phyloP scores from a whole-genome alignment of 805 yeast species.

The Cyberlindnera sargentensis region DNA sequence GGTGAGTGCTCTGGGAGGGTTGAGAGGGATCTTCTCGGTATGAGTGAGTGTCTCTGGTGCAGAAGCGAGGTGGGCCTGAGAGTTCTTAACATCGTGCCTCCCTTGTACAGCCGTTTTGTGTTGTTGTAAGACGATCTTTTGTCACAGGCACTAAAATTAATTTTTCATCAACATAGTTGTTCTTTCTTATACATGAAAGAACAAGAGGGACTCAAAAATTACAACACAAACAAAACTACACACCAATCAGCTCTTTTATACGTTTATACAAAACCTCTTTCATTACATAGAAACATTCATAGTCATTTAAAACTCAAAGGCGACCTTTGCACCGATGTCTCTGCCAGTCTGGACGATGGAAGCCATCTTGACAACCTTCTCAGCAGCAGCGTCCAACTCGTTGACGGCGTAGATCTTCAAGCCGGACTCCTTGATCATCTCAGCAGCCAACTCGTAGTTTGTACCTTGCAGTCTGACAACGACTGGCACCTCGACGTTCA shows the following conservation, averaged over 20 bases:
- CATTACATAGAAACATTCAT: not conserved
- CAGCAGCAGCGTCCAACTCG: conserved; percentile 96
- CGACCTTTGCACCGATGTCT: conserved; percentile 41
- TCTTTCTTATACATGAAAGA: too few species aligned
- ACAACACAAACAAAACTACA: too few species aligned
- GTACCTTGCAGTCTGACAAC: conserved; percentile 99
- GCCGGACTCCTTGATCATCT: conserved; percentile 81
- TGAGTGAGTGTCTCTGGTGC: too few species aligned
- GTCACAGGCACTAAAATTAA: too few species aligned
- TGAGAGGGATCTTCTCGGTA: not conserved
- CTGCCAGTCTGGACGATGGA: conserved; percentile 38
- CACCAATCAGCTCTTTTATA: too few species aligned
- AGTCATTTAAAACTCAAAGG: conserved; percentile 35
- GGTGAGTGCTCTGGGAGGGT: conserved; percentile 33
- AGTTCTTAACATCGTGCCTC: not conserved
- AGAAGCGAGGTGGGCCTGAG: not conserved
- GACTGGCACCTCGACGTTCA: conserved; percentile 87
- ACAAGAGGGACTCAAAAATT: too few species aligned
- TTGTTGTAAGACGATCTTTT: too few species aligned
- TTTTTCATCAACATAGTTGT: too few species aligned
- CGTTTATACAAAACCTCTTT: not conserved
- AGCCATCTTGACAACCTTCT: conserved; percentile 79
- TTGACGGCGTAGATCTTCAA: conserved; percentile 85
- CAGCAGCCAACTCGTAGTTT: conserved; percentile 82
- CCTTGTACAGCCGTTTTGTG: too few species aligned